Evolutionary conservation across 1,139 yeast genomes (phyloP), one percentile per base, ranked within the genome.

Genomic region (Blastobotrys aristatus): DNA sequence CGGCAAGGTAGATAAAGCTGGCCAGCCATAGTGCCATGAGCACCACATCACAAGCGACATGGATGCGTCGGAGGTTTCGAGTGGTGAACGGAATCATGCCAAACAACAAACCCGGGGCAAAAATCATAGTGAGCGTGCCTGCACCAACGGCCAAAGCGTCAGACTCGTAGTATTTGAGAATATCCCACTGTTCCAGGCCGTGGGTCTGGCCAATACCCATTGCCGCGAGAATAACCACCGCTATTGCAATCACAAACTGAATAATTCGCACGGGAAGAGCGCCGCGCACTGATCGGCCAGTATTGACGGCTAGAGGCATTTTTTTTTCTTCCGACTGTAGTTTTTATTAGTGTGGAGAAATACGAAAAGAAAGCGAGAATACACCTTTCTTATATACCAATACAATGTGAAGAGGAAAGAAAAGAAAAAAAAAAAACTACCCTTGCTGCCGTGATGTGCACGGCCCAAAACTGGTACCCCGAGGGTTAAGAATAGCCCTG

Each of bases 11-110:
- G 22, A 37, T 37, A 26, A 37, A 24, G 13, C 30, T 37, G 10
- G 40, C 40, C 3, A 37, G 8, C 40, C 40, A 37, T 22, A 21
- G 22, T 37, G 30, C 40, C 18, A n/a, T 16, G 2, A 26, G 7
- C 3, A 37, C 2, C 7, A 13, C 11, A 17, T 37, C 40, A 5
- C 17, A 7, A 13, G n/a, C 3, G 2, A 24, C 3, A 10, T 37
- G 40, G 10, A 11, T 10, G 2, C 18, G 14, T 7, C 22, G 29
- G 6, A 4, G 7, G 10, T 20, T 21, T 3, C 2, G 8, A 4
- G 30, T 14, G 2, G 30, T 37, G 10, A 37, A 37, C 11, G 40
- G 40, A 10, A 37, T 37, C 16, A 7, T 4, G 8, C 40, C 40
- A 17, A 37, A 14, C 16, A 37, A 7, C 11, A 37, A 6, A 11